phyloP scores from a whole-genome alignment of 257 asterid genomes.

The Nicotiana noctiflora region DNA sequence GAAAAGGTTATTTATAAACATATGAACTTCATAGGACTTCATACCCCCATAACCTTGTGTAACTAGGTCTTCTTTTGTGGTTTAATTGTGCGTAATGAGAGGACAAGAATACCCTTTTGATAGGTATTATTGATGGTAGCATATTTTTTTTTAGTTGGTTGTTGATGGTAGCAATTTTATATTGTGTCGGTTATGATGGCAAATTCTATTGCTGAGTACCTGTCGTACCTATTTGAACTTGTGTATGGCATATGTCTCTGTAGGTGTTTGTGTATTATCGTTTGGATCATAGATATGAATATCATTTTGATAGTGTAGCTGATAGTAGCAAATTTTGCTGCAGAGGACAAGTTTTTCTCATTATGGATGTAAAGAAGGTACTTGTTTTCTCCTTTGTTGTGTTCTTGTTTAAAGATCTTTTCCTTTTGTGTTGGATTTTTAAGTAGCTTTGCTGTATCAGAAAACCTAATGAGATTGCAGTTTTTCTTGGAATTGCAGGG shows the following conservation, averaged over 20 bases:
- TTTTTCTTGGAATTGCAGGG: constrained; percentile 8
- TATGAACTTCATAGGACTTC: background rate
- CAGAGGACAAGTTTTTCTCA: constrained; percentile 31
- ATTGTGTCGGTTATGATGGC: background rate
- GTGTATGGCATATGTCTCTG: background rate
- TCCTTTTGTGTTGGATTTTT: background rate
- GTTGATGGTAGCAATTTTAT: background rate
- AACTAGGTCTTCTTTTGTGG: background rate
- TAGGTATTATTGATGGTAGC: background rate
- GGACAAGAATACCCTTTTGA: background rate
- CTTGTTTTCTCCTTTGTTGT: background rate
- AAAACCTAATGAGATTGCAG: background rate
- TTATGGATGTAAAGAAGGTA: constrained; percentile 44
- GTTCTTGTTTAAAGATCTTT: background rate
- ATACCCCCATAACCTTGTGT: background rate
- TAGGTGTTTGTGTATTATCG: constrained; percentile 3
- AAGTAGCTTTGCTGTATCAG: background rate
- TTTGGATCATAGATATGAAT: constrained; percentile 5
- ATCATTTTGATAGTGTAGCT: constrained; percentile 2
- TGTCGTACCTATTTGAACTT: background rate
- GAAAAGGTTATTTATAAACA: background rate
- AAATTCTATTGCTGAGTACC: background rate
- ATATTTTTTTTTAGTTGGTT: background rate
- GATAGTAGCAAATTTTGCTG: constrained; percentile 16
- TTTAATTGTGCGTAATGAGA: background rate